Evolutionary conservation across 2,329 filamentous ascomycete genomes (phyloP), one percentile per base, ranked within the genome.

Genomic region (Hypoxylon sp.): DNA sequence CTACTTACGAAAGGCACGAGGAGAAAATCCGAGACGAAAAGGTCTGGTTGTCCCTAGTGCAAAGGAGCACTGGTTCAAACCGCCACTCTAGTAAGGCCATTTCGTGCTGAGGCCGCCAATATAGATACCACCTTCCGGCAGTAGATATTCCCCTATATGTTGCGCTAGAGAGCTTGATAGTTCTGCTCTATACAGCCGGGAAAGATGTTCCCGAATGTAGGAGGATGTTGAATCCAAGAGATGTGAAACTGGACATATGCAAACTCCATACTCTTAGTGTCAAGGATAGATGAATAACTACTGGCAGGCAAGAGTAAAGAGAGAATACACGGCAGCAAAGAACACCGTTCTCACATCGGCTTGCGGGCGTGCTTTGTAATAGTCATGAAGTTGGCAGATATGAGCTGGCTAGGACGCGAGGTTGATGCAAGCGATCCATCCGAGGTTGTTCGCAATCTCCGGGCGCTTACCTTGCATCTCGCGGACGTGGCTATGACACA

Each of bases 401-500:
- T 30, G 40, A 8, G 37, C 17, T 27, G 33, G 46, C 33, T 20
- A 20, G 31, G 44, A 17, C 25, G 50, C 40, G 25, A 37, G 40
- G n/a, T 37, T 42, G 17, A 20, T 35, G 20, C 14, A 46, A 57
- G 49, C 40, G 27, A 46, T 50, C 44, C 31, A 59, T 64, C 51
- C 33, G 31, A 57, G 22, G 25, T 20, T 54, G 31, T 53, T 49
- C 20, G 30, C 25, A 51, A 6, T 22, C 30, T 37, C 48, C 27
- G 46, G 61, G 27, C 42, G 40, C 55, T 49, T 51, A 46, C 55
- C 61, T 53, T 51, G 13, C 56, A 30, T 61, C 20, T 46, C 6
- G 27, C 61, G 44, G 37, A 55, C 30, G 54, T 60, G 62, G 58
- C 59, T 66, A 33, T 60, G 53, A 60, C 33, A 42, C 60, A 62